These are phyloP conservation scores for Cercophora samala DNA, from an alignment of 495 filamentous ascomycete genomes.

Conservation along the genomic window DNA sequence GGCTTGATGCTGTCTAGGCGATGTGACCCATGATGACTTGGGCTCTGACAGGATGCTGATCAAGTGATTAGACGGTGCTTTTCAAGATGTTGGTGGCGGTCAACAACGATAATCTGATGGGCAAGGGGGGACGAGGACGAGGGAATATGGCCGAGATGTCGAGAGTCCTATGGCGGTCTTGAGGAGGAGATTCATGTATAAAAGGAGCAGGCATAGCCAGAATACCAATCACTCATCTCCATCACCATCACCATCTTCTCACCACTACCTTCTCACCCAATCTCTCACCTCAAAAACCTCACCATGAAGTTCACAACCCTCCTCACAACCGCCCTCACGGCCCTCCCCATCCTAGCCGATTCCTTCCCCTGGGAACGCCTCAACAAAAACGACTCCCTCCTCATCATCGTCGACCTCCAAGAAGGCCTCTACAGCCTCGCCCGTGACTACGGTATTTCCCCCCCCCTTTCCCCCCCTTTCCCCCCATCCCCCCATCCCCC, in stretches of 20 bases:
- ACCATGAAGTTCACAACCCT: constrained; percentile 20
- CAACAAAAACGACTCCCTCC: constrained; percentile 37
- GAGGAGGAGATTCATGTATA: background rate
- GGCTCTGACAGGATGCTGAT: background rate
- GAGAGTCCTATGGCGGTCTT: background rate
- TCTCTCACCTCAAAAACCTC: background rate
- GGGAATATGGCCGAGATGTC: background rate
- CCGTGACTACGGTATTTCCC: constrained; percentile 50
- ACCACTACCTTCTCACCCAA: background rate
- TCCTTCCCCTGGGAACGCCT: constrained; percentile 26
- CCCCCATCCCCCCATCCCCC: background rate
- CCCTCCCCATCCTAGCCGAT: constrained; percentile 20
- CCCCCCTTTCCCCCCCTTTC: background rate
- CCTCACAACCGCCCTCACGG: constrained; percentile 23
- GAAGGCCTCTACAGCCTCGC: constrained; percentile 64
- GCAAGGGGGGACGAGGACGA: background rate
- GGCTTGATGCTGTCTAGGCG: background rate
- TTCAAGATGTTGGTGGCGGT: background rate
- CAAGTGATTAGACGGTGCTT: constrained; percentile 7
- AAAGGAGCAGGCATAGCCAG: background rate
- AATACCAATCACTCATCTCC: background rate
- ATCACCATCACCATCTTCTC: constrained; percentile 8
- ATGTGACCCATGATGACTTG: background rate
- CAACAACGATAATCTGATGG: background rate
- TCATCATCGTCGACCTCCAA: constrained; percentile 71